Base-by-base conservation (phyloP, 2,329 filamentous ascomycete species). In the Macrophomina pseudophaseolina region DNA sequence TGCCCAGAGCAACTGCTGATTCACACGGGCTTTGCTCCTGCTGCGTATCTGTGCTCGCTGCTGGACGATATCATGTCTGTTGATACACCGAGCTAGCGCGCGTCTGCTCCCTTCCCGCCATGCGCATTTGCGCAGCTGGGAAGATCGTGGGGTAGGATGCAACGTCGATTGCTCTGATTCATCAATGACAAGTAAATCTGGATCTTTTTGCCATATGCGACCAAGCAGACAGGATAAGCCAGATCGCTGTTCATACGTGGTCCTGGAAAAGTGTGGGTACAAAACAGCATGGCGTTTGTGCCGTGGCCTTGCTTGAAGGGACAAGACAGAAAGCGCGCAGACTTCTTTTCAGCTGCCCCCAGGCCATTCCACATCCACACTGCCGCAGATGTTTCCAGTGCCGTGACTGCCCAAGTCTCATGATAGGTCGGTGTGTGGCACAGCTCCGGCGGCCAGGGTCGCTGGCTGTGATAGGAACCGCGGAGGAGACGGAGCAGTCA, bases 381-480 rank as follows among this genome's bases (percentile, higher is more conserved):
- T 35, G 44, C 28, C 32, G 23, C 40, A 4, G 56, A 14, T 6
- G 58, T 28, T 48, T 3, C 42, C 44, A 44, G 38, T 38, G 44
- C 32, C 12, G n/a, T 4, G 35, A 30, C 38, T 51, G 23, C 58
- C 44, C 11, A 49, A 38, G 44, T 62, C 58, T 62, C 58, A 62
- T 51, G 58, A 62, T 49, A 49, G 4, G 6, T 38, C 33, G 9
- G 32, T 11, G 33, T 49, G 58, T 62, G 58, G 42, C 58, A 62
- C 58, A 62, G 56, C 32, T n/a, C 33, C 14, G 23, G 42, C 44
- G 56, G 56, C 56, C 40, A 33, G 40, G 44, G 40, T 48, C 12
- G 56, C 23, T 35, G n/a, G 42, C 44, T 18, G 58, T 62, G 58
- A 62, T 49, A 14, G 42, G 38, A 38, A 12, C 58, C 49, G n/a